These are phyloP conservation scores for Rhodosporidiobolus sp. DNA, from an alignment of 768 basidiomycete species.

Conservation along the genomic window DNA sequence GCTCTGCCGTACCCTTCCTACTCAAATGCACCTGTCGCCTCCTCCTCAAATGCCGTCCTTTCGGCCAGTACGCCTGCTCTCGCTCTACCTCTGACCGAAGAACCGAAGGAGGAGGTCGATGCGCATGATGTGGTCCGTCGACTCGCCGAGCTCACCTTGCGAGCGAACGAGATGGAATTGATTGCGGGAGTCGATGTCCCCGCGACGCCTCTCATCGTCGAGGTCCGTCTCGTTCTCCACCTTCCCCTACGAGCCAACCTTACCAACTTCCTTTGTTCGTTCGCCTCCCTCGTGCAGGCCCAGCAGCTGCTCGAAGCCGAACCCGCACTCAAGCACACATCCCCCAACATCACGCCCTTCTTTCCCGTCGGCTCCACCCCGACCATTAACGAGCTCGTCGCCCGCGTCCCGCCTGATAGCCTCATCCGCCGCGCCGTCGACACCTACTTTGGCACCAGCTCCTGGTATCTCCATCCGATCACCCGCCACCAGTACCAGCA, in stretches of 20 bases:
- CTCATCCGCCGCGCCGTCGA: background rate
- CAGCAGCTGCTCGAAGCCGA: too few species aligned
- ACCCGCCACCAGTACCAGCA: background rate
- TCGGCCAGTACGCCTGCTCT: too few species aligned
- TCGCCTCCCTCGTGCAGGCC: too few species aligned
- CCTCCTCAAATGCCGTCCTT: too few species aligned
- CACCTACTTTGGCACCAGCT: background rate
- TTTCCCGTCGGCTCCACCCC: background rate
- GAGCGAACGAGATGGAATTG: background rate
- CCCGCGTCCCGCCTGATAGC: background rate
- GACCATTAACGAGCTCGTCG: background rate
- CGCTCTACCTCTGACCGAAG: background rate
- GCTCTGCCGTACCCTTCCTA: background rate
- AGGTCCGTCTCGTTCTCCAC: background rate
- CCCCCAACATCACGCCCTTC: background rate
- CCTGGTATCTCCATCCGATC: conserved; percentile 4
- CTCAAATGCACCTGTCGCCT: background rate
- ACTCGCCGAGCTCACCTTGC: conserved; percentile 3
- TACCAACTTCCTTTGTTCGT: too few species aligned
- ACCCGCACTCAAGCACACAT: too few species aligned
- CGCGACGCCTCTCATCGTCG: background rate
- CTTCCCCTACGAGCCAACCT: too few species aligned
- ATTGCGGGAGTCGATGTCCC: background rate
- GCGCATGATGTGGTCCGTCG: background rate
- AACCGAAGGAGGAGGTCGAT: background rate